phyloP scores from a whole-genome alignment of 768 basidiomycete species.

The Suillus plorans region DNA sequence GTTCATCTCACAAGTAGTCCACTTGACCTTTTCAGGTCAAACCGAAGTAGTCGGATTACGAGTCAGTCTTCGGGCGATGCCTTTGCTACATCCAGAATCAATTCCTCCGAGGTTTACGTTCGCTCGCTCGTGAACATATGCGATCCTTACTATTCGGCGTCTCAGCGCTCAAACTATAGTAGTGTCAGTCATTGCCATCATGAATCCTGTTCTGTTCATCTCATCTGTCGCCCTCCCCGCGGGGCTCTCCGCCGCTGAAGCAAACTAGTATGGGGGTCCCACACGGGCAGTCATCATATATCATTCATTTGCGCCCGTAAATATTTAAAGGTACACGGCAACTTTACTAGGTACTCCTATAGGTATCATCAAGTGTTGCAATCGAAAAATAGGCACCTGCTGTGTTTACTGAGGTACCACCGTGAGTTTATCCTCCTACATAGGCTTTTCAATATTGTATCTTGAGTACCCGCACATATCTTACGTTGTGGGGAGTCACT shows the following conservation, averaged over 20 bases:
- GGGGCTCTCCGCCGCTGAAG: neutral
- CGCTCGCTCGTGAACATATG: neutral
- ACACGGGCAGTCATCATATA: neutral
- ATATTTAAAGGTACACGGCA: neutral
- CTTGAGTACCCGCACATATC: neutral
- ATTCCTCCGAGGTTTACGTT: neutral
- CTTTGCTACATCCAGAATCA: neutral
- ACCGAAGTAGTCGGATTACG: neutral
- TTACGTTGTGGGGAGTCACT: neutral
- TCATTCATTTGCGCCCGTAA: slow-evolving; percentile 1
- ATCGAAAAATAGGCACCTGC: neutral
- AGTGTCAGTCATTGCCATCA: neutral
- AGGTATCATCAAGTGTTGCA: neutral
- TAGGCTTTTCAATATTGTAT: neutral
- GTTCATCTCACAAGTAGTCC: neutral
- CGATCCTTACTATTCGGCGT: neutral
- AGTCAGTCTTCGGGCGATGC: neutral
- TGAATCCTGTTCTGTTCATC: neutral
- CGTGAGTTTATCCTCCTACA: neutral
- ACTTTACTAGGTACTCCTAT: neutral
- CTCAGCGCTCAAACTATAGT: neutral
- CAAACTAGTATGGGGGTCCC: neutral
- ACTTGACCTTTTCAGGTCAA: neutral
- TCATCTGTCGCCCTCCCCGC: slow-evolving; percentile 2
- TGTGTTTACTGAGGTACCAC: neutral